Conservation (phyloP, 108 stramenopile species). For the Craspedostauros australis region DNA sequence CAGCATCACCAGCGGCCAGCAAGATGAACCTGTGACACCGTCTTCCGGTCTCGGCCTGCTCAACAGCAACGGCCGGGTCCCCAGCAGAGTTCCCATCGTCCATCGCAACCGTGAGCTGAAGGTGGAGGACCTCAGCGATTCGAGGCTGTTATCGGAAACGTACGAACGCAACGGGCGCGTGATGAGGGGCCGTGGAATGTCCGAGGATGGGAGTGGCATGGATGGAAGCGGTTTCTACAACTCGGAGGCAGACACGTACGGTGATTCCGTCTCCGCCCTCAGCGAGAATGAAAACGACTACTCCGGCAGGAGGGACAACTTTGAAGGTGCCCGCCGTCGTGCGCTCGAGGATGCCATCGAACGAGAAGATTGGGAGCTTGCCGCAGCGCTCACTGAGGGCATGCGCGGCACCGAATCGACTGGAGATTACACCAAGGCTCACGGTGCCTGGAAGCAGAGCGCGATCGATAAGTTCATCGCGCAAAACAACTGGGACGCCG, state of each 20-base stretch:
- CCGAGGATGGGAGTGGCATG: constrained; percentile 6
- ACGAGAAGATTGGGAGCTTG: constrained; percentile 44
- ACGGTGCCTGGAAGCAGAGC: constrained; percentile 45
- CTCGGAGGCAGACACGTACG: constrained; percentile 6
- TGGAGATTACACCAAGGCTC: constrained; percentile 6
- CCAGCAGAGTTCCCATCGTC: constrained; percentile 9
- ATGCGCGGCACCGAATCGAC: constrained; percentile 9
- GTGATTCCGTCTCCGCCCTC: constrained; percentile 46
- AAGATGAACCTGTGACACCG: background rate
- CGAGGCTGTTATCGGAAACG: constrained; percentile 23
- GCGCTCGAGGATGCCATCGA: constrained; percentile 48
- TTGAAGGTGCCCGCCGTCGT: constrained; percentile 25
- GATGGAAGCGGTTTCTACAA: constrained; percentile 13
- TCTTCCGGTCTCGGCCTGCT: background rate
- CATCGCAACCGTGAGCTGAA: constrained; percentile 32
- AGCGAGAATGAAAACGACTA: constrained; percentile 38
- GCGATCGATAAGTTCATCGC: constrained; percentile 73
- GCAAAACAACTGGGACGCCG: constrained; percentile 74
- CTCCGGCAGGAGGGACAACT: constrained; percentile 20
- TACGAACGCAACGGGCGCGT: constrained; percentile 23
- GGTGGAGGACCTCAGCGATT: constrained; percentile 37
- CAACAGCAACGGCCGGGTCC: background rate
- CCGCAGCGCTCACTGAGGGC: constrained; percentile 32
- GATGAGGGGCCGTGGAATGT: constrained; percentile 5
- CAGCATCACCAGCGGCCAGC: constrained; percentile 8